Evolutionary conservation across 1,284 basidiomycete species (phyloP), one percentile per base, ranked within the genome.

Genomic region (Peniophora sp.): DNA sequence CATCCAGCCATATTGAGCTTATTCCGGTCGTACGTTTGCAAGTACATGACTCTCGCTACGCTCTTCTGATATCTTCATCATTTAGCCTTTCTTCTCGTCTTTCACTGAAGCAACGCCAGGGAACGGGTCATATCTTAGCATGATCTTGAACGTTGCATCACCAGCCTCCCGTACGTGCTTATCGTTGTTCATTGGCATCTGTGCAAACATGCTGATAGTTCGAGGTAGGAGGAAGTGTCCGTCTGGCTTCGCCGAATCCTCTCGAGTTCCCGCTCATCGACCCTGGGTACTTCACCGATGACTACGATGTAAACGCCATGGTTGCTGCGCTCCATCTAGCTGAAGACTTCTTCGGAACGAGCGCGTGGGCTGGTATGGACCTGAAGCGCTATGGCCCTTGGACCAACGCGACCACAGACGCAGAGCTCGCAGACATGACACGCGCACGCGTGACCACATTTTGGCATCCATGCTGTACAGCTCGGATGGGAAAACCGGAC

Each of bases 391-490:
- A 51, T 43, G 62, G 59, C 2, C 50, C 50, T 22, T 47, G 62
- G 2, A 58, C 55, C 11, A 50, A 52, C 25, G 62, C 61, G 2
- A 56, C 49, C 11, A 64, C 61, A 8, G 63, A 67, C 48, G 60
- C 51, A 10, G 59, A 56, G 41, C 55, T 60, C 22, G 51, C 54
- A 3, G 54, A 39, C 1, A 61, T 54, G 35, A 53, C 53, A 3
- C 48, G 60, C 27, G 51, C 52, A n/a, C 50, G 56, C 24, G 39
- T 52, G 6, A 49, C 54, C 22, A 63, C 60, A 14, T 52, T 63
- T 25, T 55, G 58, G 35, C 65, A 67, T 49, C 60, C 63, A 5
- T 50, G 55, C 10, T 59, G 61, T 6, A 64, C 62, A 12, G 61
- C 59, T 8, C 48, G 56, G 2, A 64, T 67, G 63, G 53, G 56